Conservation (phyloP, 306 rosid species). For the Prunus armeniaca region DNA sequence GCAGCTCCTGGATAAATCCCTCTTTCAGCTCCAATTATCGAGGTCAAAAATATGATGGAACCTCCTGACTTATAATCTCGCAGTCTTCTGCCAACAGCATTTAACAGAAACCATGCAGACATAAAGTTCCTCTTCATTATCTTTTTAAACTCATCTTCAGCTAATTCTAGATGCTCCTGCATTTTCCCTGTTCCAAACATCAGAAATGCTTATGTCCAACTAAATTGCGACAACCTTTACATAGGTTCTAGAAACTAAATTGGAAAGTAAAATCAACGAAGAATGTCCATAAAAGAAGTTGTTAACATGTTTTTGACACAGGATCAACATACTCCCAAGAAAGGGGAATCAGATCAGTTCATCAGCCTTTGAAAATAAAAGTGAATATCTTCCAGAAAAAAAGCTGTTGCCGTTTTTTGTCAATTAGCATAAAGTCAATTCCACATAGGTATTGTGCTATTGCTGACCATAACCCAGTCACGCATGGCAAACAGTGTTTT, state of each 20-base stretch:
- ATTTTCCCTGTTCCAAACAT: slow-evolving; percentile 53
- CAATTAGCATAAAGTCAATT: background rate
- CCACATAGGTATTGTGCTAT: background rate
- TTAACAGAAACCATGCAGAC: slow-evolving; percentile 74
- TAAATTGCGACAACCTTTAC: background rate
- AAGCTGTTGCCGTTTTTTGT: background rate
- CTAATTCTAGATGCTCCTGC: slow-evolving; percentile 54
- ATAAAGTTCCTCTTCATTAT: slow-evolving; percentile 61
- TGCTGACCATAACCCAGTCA: background rate
- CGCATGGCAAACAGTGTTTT: too few relatives aligned
- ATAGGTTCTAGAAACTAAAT: background rate
- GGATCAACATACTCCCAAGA: background rate
- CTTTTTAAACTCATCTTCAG: slow-evolving; percentile 58
- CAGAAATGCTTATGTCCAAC: background rate
- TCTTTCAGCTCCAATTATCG: slow-evolving; percentile 67
- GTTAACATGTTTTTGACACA: background rate
- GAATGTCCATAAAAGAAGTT: background rate
- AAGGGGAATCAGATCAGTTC: background rate
- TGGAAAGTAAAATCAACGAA: background rate
- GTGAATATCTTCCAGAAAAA: background rate
- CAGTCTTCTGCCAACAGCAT: slow-evolving; percentile 74
- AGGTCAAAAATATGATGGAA: slow-evolving; percentile 64
- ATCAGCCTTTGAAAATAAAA: background rate
- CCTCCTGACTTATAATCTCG: slow-evolving; percentile 64
- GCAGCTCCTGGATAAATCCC: slow-evolving; percentile 79